A percentile compares a stretch with the other conserved stretches of the same genome.
phyloP scores from a whole-genome alignment of 805 yeast genomes.

The Sungouiella blattae region DNA sequence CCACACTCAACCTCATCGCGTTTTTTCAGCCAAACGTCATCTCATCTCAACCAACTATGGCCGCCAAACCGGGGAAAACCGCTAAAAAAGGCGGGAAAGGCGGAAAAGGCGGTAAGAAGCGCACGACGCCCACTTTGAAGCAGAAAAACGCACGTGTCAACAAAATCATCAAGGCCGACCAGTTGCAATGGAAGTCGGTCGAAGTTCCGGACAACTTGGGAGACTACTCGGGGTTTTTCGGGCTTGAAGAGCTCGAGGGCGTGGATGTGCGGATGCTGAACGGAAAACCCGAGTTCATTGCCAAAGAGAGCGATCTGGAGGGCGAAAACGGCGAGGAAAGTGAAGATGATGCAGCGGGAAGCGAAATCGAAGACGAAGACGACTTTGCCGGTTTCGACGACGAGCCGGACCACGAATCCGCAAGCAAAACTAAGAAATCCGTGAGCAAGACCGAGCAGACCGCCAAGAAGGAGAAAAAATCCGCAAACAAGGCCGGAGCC shows the following conservation, averaged over 20 bases:
- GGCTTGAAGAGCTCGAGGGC: constrained; percentile 91
- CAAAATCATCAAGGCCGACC: constrained; percentile 46
- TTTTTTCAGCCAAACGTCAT: background rate
- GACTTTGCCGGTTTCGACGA: constrained; percentile 27
- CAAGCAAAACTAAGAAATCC: background rate
- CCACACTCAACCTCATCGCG: background rate
- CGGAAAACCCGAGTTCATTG: constrained; percentile 59
- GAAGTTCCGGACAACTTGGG: constrained; percentile 79
- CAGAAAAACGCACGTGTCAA: constrained; percentile 29
- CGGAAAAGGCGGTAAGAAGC: constrained; percentile 3
- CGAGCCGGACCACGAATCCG: constrained; percentile 6
- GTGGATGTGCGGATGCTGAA: constrained; percentile 75
- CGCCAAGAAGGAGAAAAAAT: background rate
- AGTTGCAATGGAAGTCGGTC: constrained; percentile 75
- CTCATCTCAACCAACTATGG: background rate
- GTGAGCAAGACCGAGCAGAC: background rate
- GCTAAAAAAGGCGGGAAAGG: background rate
- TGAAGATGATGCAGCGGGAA: constrained; percentile 20
- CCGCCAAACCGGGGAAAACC: background rate
- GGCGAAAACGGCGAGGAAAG: constrained; percentile 18
- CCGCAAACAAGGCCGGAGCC: background rate
- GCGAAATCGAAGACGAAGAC: constrained; percentile 22
- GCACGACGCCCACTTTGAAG: constrained; percentile 23
- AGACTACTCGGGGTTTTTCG: constrained; percentile 88
- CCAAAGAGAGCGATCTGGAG: constrained; percentile 26